A percentile compares a stretch with the other conserved stretches of the same genome.
These are phyloP conservation scores for Arxiozyma heterogenica DNA, from an alignment of 1,139 yeast species.

Conservation along the genomic window DNA sequence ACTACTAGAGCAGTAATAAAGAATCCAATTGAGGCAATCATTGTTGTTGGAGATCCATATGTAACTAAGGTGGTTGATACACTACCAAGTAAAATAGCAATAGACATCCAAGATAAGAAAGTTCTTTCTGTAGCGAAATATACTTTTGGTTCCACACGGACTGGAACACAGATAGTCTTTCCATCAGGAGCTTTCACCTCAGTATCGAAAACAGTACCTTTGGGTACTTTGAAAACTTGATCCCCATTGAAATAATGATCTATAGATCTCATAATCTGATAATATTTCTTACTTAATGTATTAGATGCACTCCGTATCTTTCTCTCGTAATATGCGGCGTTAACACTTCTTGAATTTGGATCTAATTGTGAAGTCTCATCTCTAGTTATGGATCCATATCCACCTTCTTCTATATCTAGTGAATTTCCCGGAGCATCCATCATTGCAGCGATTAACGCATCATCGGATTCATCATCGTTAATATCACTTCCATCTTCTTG, in stretches of 20 bases:
- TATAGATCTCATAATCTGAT: slow-evolving; percentile 17
- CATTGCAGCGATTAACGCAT: slow-evolving; percentile 27
- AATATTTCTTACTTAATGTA: slow-evolving; percentile 15
- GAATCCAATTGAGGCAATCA: slow-evolving; percentile 84
- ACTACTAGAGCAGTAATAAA: slow-evolving; percentile 71
- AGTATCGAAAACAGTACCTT: slow-evolving; percentile 69
- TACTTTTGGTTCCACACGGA: slow-evolving; percentile 76
- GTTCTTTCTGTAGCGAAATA: slow-evolving; percentile 82
- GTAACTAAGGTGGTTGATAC: slow-evolving; percentile 63
- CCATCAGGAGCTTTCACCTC: slow-evolving; percentile 66
- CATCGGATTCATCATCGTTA: slow-evolving; percentile 30
- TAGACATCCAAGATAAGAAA: slow-evolving; percentile 66
- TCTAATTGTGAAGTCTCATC: slow-evolving; percentile 16
- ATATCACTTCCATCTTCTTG: slow-evolving; percentile 34
- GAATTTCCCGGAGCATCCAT: slow-evolving; percentile 30
- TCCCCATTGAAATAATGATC: slow-evolving; percentile 54
- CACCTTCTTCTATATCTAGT: slow-evolving; percentile 45
- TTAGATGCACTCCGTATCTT: slow-evolving; percentile 22
- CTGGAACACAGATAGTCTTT: slow-evolving; percentile 64
- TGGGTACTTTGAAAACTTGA: slow-evolving; percentile 64
- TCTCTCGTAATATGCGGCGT: slow-evolving; percentile 21
- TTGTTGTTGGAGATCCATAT: slow-evolving; percentile 57
- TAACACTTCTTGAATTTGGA: slow-evolving; percentile 12
- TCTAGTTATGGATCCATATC: slow-evolving; percentile 34
- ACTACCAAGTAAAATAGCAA: slow-evolving; percentile 62